Conservation (phyloP, 2,329 filamentous ascomycete genomes). For the Rutstroemia sp. region DNA sequence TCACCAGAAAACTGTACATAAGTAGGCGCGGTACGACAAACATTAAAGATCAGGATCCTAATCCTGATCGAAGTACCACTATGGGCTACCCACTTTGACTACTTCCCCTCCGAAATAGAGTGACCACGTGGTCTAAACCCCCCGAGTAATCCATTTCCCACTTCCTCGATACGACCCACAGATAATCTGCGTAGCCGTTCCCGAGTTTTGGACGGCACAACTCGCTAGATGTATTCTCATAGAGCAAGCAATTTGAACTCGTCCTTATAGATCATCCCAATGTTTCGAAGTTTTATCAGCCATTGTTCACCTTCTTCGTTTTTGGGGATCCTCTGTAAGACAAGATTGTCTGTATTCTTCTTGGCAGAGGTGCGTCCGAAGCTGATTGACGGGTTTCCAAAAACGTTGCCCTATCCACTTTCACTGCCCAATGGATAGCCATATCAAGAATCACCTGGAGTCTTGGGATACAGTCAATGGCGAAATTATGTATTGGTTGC, state of each 20-base stretch:
- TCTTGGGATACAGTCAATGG: constrained; percentile 80
- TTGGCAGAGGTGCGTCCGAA: constrained; percentile 46
- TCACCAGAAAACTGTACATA: too few species aligned
- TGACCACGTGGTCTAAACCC: too few species aligned
- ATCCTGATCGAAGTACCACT: too few species aligned
- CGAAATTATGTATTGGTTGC: constrained; percentile 73
- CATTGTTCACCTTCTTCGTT: constrained; percentile 94
- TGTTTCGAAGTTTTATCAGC: constrained; percentile 73
- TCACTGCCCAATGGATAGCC: constrained; percentile 76
- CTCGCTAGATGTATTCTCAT: constrained; percentile 84
- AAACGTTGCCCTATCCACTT: constrained; percentile 73
- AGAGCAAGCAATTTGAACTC: constrained; percentile 83
- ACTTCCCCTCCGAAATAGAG: too few species aligned
- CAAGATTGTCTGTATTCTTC: constrained; percentile 47
- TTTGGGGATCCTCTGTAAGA: constrained; percentile 57
- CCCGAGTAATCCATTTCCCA: too few species aligned
- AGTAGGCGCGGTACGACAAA: too few species aligned
- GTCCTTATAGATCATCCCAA: constrained; percentile 76
- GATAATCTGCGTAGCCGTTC: too few species aligned
- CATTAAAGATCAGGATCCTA: too few species aligned
- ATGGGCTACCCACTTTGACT: too few species aligned
- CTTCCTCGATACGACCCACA: too few species aligned
- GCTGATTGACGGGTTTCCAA: constrained; percentile 71
- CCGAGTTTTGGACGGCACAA: constrained; percentile 57
- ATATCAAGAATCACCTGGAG: constrained; percentile 74